Conservation (phyloP, 1,139 yeast genomes). For the Kurtzmaniella quercitrusa region DNA sequence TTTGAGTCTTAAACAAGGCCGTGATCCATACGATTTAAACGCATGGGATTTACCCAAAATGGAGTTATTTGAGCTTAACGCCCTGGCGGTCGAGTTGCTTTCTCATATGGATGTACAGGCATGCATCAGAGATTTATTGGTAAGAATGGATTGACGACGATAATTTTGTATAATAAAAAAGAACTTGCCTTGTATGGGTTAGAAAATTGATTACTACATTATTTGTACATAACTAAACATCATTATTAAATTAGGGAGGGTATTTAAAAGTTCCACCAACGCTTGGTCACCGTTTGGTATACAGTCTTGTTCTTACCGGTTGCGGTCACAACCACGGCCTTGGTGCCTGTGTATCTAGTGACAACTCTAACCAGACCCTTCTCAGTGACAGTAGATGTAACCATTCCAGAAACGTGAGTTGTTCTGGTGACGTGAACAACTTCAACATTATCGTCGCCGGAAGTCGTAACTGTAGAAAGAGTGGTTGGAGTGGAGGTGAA, state of each 20-base stretch:
- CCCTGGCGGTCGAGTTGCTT: background rate
- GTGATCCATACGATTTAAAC: conserved; percentile 29
- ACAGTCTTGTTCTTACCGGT: background rate
- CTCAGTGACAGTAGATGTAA: background rate
- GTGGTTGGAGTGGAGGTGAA: conserved; percentile 6
- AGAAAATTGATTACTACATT: too few relatives aligned
- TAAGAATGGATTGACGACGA: background rate
- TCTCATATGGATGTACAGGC: background rate
- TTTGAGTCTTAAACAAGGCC: conserved; percentile 15
- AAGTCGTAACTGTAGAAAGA: conserved; percentile 7
- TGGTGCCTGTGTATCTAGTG: conserved; percentile 1
- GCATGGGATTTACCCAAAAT: conserved; percentile 27
- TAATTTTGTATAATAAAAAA: too few relatives aligned
- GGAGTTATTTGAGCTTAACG: background rate
- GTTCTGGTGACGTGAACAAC: conserved; percentile 1
- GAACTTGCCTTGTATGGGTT: too few relatives aligned
- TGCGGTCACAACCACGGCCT: background rate
- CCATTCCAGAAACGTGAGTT: background rate
- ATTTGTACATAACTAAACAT: background rate
- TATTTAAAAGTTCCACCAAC: conserved; percentile 1
- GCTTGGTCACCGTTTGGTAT: conserved; percentile 3
- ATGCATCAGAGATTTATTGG: background rate
- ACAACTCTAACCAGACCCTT: background rate
- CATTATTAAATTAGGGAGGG: background rate
- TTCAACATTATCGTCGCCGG: conserved; percentile 2